Conservation (phyloP, 2,329 filamentous ascomycete species). For the Aspergillus niger region DNA sequence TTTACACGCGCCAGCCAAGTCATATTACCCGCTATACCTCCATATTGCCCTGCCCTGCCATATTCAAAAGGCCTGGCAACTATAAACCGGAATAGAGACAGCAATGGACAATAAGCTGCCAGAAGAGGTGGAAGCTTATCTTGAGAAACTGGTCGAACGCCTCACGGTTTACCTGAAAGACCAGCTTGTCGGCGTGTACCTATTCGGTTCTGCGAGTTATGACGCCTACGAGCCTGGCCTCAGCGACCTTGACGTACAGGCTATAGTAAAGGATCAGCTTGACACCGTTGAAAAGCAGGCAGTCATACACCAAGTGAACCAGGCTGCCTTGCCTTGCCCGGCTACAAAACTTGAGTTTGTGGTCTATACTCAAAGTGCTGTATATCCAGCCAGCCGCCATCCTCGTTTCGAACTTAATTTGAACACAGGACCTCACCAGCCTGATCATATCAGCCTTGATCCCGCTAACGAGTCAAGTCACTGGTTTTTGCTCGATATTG, state of each 20-base stretch:
- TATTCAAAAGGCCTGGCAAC: neutral
- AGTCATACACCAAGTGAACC: slow-evolving; percentile 13
- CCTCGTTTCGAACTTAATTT: slow-evolving; percentile 10
- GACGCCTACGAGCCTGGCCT: slow-evolving; percentile 15
- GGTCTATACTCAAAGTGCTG: slow-evolving; percentile 14
- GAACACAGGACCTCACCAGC: slow-evolving; percentile 11
- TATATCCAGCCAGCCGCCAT: slow-evolving; percentile 10
- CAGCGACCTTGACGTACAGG: slow-evolving; percentile 14
- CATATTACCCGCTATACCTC: neutral
- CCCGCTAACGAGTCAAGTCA: slow-evolving; percentile 17
- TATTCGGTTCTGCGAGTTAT: slow-evolving; percentile 17
- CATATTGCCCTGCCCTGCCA: neutral
- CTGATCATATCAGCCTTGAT: slow-evolving; percentile 16
- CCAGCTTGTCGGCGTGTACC: slow-evolving; percentile 15
- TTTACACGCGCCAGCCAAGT: neutral
- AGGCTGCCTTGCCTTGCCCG: slow-evolving; percentile 16
- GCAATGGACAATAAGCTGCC: slow-evolving; percentile 10
- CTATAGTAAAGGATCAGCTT: slow-evolving; percentile 15
- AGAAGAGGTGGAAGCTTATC: slow-evolving; percentile 11
- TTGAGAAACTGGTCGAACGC: slow-evolving; percentile 3
- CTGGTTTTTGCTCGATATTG: slow-evolving; percentile 20
- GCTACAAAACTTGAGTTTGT: slow-evolving; percentile 19
- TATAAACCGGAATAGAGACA: slow-evolving; percentile 7
- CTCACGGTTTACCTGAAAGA: slow-evolving; percentile 13
- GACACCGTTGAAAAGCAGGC: slow-evolving; percentile 9